These are phyloP conservation scores for Heterobasidion irregulare DNA, from an alignment of 1,284 basidiomycete genomes.

Conservation along the genomic window DNA sequence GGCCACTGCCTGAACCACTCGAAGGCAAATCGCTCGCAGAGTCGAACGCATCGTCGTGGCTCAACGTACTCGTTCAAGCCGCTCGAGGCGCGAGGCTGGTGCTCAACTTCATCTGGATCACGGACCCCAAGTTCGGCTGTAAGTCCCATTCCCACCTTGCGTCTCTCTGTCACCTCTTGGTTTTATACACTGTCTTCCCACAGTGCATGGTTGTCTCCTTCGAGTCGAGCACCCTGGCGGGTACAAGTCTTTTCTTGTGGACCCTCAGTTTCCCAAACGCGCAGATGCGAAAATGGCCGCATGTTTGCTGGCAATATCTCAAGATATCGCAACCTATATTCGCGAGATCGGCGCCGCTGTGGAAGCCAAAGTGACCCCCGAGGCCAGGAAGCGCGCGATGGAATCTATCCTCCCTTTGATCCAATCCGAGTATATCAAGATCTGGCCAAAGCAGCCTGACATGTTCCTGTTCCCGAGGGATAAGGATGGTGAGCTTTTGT, in stretches of 20 bases:
- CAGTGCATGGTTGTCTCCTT: conserved; percentile 55
- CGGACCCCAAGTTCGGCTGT: conserved; percentile 32
- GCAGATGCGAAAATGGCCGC: conserved; percentile 58
- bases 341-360: conserved; percentile 30
- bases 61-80: conserved; percentile 43
- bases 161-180: background rate
- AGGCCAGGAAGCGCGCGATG: conserved; percentile 31
- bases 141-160: conserved; percentile 14
- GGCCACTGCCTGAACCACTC: conserved; percentile 45
- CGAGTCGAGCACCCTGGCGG: conserved; percentile 43
- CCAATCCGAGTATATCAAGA: conserved; percentile 33
- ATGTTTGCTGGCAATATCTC: conserved; percentile 51
- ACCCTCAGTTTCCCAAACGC: conserved; percentile 46
- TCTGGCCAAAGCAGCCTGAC: conserved; percentile 26
- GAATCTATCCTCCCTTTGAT: conserved; percentile 36
- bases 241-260: conserved; percentile 47
- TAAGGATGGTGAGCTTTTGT: conserved; percentile 32
- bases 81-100: conserved; percentile 38
- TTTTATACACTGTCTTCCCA: background rate
- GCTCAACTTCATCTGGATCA: conserved; percentile 36
- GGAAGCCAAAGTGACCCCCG: conserved; percentile 34
- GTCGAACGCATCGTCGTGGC: conserved; percentile 43
- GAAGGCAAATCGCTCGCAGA: conserved; percentile 33
- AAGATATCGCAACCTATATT: conserved; percentile 48
- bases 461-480: conserved; percentile 32